A percentile compares a stretch with the other conserved stretches of the same genome.
Conservation (phyloP, 2,329 filamentous ascomycete genomes). For the Penicillium sp. region DNA sequence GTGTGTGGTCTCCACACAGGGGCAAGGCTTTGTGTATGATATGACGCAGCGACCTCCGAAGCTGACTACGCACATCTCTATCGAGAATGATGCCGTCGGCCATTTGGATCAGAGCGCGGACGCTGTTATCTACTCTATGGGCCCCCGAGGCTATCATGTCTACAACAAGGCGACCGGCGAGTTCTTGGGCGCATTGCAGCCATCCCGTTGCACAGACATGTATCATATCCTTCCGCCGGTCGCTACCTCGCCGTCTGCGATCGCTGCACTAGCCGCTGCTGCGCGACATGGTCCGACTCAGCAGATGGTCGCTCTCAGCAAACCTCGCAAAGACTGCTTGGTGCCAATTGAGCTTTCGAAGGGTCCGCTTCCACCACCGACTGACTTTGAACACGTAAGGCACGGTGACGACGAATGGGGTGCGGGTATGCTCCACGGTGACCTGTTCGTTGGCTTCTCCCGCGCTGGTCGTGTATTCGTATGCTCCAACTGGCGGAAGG, state of each 20-base stretch:
- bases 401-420: conserved; percentile 41
- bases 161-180: conserved; percentile 35
- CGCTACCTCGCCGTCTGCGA: conserved; percentile 11
- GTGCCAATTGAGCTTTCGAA: conserved; percentile 21
- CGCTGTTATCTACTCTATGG: conserved; percentile 40
- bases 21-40: conserved; percentile 41
- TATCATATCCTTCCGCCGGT: conserved; percentile 31
- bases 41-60: conserved; percentile 31
- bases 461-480: conserved; percentile 38
- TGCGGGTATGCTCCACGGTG: conserved; percentile 38
- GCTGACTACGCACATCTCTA: conserved; percentile 31
- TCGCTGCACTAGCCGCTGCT: conserved; percentile 15
- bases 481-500: conserved; percentile 38
- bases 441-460: conserved; percentile 40
- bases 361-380: conserved; percentile 22
- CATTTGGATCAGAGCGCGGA: conserved; percentile 39
- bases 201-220: conserved; percentile 25
- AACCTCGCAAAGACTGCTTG: conserved; percentile 22
- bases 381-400: conserved; percentile 19
- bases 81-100: conserved; percentile 37
- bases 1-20: conserved; percentile 40
- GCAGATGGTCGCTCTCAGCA: conserved; percentile 13
- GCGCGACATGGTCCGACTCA: conserved; percentile 18
- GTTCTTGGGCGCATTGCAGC: conserved; percentile 34
- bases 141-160: conserved; percentile 36